A percentile compares a stretch with the other conserved stretches of the same genome.
phyloP scores from a whole-genome alignment of 164 flowering plant species.

The Cinnamomum chago region DNA sequence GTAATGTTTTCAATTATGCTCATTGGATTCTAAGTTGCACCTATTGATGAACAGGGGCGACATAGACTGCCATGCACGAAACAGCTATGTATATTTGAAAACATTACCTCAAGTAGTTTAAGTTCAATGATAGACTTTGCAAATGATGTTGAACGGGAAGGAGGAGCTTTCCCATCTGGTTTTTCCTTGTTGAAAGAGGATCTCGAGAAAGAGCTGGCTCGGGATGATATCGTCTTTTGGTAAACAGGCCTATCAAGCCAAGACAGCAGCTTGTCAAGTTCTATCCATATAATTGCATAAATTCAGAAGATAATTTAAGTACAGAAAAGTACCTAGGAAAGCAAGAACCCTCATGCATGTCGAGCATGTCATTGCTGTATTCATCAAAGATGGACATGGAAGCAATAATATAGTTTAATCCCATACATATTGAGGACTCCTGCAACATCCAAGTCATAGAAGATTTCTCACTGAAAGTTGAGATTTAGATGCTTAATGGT shows the following conservation, averaged over 20 bases:
- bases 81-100: too few relatives aligned
- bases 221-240: constrained; percentile 32
- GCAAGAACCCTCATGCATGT: constrained; percentile 80
- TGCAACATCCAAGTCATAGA: constrained; percentile 19
- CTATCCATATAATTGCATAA: neutral
- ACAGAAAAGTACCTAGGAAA: constrained; percentile 59
- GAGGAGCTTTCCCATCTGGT: constrained; percentile 22
- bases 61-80: too few relatives aligned
- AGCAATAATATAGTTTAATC: constrained; percentile 65
- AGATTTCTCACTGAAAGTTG: neutral
- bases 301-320: neutral
- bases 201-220: constrained; percentile 43
- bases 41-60: too few relatives aligned
- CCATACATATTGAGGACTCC: constrained; percentile 73
- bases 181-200: constrained; percentile 41
- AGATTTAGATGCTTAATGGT: neutral
- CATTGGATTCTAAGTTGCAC: too few relatives aligned
- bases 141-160: constrained; percentile 48
- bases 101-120: constrained; percentile 69
- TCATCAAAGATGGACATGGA: constrained; percentile 76
- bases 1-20: too few relatives aligned
- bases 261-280: constrained; percentile 11
- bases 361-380: constrained; percentile 82
- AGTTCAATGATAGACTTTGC: constrained; percentile 46
- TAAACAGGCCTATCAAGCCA: constrained; percentile 52